A percentile compares a stretch with the other conserved stretches of the same genome.
These are phyloP conservation scores for Neurospora sp. DNA, from an alignment of 2,329 filamentous ascomycete species.

Conservation along the genomic window DNA sequence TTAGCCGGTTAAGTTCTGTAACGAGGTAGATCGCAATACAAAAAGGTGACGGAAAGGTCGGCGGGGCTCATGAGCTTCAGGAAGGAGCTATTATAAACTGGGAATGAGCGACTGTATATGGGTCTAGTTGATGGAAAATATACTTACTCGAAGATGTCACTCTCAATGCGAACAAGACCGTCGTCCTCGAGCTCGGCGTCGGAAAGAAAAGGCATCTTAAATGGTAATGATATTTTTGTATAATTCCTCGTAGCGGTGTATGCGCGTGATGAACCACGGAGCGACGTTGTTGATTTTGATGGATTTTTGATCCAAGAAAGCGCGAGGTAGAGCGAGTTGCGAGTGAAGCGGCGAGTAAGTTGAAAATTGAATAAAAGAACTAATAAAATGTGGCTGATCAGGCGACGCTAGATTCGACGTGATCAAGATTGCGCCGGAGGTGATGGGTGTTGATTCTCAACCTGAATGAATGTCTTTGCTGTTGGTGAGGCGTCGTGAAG, in stretches of 20 bases:
- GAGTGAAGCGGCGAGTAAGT: background rate
- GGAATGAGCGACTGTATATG: background rate
- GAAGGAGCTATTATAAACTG: background rate
- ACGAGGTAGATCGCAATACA: background rate
- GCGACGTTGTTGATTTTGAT: background rate
- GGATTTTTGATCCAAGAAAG: background rate
- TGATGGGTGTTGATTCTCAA: background rate
- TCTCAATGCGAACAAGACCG: constrained; percentile 8
- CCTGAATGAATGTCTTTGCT: background rate
- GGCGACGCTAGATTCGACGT: background rate
- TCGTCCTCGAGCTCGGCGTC: constrained; percentile 3
- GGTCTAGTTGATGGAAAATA: background rate
- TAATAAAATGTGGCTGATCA: background rate
- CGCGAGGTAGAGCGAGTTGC: background rate
- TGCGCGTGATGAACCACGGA: background rate
- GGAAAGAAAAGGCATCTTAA: constrained; percentile 9
- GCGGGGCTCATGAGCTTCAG: background rate
- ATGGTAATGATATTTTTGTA: background rate
- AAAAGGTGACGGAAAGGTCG: background rate
- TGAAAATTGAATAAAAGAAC: background rate
- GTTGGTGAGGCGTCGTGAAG: background rate
- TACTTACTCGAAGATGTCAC: constrained; percentile 17
- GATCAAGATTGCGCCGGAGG: background rate
- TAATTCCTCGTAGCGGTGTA: background rate
- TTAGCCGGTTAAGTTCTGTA: background rate